Conservation (phyloP, 1,284 basidiomycete genomes). For the Melampsora occidentalis region DNA sequence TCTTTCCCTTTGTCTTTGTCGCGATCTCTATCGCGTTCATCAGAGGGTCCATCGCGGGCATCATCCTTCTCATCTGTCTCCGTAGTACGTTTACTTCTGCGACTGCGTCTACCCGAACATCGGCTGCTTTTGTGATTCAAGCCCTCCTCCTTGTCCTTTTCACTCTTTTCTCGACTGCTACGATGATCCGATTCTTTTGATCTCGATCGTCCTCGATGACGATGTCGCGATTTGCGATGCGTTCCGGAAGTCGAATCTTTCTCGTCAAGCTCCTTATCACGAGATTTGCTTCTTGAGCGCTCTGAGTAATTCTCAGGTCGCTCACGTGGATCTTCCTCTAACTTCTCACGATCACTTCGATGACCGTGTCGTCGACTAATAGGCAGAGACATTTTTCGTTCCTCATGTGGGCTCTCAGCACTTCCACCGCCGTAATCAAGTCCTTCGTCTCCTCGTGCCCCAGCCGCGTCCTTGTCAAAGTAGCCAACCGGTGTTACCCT, state of each 20-base stretch:
- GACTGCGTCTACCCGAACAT: conserved; percentile 29
- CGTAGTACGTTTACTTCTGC: conserved; percentile 19
- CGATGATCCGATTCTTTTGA: conserved; percentile 40
- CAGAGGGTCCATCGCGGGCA: conserved; percentile 23
- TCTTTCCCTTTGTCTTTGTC: conserved; percentile 32
- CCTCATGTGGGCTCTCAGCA: conserved; percentile 29
- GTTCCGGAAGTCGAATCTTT: conserved; percentile 10
- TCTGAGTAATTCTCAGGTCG: conserved; percentile 22
- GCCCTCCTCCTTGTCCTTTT: conserved; percentile 38
- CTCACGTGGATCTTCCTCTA: conserved; percentile 21
- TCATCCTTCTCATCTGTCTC: conserved; percentile 26
- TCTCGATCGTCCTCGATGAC: conserved; percentile 36
- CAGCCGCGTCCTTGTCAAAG: conserved; percentile 42
- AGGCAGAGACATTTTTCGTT: conserved; percentile 26
- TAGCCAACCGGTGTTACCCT: conserved; percentile 21
- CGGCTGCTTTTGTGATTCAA: conserved; percentile 5
- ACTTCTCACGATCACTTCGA: conserved; percentile 30
- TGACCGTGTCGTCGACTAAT: conserved; percentile 32
- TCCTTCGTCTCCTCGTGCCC: conserved; percentile 37
- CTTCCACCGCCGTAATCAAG: conserved; percentile 41
- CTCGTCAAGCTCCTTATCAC: conserved; percentile 40
- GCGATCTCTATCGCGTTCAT: conserved; percentile 34
- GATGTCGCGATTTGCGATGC: conserved; percentile 28
- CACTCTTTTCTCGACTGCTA: conserved; percentile 38
- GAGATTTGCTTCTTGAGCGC: conserved; percentile 35